phyloP scores from a whole-genome alignment of 495 filamentous ascomycete genomes.

The Aspergillus sclerotiicarbonarius region DNA sequence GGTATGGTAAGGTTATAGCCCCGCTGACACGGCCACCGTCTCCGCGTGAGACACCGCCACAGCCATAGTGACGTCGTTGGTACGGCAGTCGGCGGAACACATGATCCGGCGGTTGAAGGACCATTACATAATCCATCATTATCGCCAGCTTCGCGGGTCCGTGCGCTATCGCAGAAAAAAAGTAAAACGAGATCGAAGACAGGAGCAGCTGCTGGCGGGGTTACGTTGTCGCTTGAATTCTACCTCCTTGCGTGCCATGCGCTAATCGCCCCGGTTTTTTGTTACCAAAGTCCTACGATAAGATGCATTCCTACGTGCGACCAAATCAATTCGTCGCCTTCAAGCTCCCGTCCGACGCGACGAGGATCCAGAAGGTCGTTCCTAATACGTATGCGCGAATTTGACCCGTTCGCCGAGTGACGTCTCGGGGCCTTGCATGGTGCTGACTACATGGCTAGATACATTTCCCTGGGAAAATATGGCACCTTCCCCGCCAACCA shows the following conservation, averaged over 20 bases:
- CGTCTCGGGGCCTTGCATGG: neutral
- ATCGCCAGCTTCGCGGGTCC: slow-evolving; percentile 17
- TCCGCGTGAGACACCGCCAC: neutral
- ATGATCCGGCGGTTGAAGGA: neutral
- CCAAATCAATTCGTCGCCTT: slow-evolving; percentile 64
- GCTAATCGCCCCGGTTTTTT: neutral
- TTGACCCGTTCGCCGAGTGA: neutral
- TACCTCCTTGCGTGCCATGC: neutral
- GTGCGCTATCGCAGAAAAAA: slow-evolving; percentile 28
- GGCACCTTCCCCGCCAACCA: slow-evolving; percentile 83
- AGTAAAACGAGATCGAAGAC: slow-evolving; percentile 8
- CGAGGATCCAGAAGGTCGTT: slow-evolving; percentile 61
- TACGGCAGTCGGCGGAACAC: neutral
- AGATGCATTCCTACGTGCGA: slow-evolving; percentile 53
- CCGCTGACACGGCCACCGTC: neutral
- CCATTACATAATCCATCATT: slow-evolving; percentile 11
- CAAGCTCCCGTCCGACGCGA: slow-evolving; percentile 63
- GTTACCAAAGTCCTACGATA: neutral
- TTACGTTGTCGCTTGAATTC: neutral
- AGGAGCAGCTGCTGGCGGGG: neutral
- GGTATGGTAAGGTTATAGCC: neutral
- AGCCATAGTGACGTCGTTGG: neutral
- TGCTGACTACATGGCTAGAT: slow-evolving; percentile 20
- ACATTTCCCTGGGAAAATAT: slow-evolving; percentile 87
- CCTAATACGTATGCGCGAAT: slow-evolving; percentile 70